These are phyloP conservation scores for Geotrichum citri-aurantii DNA, from an alignment of 1,139 yeast species.

Conservation along the genomic window DNA sequence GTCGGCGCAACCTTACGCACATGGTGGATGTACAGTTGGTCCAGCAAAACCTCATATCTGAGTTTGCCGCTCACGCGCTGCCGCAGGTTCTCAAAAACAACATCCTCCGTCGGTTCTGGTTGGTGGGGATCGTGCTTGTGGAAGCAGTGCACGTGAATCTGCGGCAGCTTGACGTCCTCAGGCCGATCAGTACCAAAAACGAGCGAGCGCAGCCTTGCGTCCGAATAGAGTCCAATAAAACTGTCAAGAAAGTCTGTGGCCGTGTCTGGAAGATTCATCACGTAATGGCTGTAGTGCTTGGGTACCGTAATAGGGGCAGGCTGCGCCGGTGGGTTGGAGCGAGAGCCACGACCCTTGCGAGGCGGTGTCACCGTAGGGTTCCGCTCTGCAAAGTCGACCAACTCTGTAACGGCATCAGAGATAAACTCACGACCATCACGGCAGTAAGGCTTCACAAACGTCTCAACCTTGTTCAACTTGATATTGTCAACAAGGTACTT, in stretches of 20 bases:
- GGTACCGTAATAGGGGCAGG: constrained; percentile 46
- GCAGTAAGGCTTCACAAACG: constrained; percentile 60
- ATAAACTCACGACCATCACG: constrained; percentile 83
- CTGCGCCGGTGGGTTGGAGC: constrained; percentile 24
- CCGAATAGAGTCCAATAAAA: constrained; percentile 62
- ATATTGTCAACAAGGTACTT: constrained; percentile 65
- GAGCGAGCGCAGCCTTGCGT: constrained; percentile 36
- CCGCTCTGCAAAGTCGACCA: constrained; percentile 36
- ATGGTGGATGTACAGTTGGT: constrained; percentile 56
- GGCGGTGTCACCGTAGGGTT: constrained; percentile 15
- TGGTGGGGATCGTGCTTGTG: constrained; percentile 73
- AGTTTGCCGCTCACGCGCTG: constrained; percentile 52
- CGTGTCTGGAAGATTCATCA: constrained; percentile 93
- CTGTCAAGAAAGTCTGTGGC: constrained; percentile 82
- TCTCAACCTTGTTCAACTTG: constrained; percentile 52
- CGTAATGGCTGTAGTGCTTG: constrained; percentile 59
- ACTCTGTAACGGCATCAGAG: constrained; percentile 48
- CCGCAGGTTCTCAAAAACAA: constrained; percentile 58
- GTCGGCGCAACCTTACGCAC: constrained; percentile 96
- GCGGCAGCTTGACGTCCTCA: constrained; percentile 48
- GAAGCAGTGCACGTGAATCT: constrained; percentile 85
- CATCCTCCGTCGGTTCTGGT: constrained; percentile 63
- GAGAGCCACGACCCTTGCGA: constrained; percentile 20
- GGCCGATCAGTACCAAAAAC: constrained; percentile 28
- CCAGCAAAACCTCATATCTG: constrained; percentile 43